These are phyloP conservation scores for Garcileccinum viscosum DNA, from an alignment of 1,284 basidiomycete species.

Conservation along the genomic window DNA sequence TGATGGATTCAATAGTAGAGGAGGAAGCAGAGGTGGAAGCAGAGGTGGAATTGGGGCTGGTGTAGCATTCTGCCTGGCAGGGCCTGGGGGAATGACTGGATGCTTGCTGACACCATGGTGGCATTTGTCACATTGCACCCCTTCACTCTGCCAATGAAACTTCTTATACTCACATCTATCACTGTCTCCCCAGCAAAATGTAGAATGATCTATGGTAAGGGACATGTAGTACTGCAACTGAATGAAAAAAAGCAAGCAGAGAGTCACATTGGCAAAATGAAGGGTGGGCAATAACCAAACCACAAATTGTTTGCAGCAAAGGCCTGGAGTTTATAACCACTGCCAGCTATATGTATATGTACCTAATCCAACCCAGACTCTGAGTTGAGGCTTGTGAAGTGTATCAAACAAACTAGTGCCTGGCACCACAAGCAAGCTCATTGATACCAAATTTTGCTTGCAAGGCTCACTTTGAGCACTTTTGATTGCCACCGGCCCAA, in stretches of 20 bases:
- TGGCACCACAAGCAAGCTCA: background rate
- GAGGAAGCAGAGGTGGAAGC: background rate
- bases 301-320: background rate
- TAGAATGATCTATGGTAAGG: background rate
- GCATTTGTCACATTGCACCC: background rate
- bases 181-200: background rate
- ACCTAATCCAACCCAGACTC: background rate
- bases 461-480: background rate
- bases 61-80: background rate
- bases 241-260: background rate
- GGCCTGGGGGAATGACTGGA: background rate
- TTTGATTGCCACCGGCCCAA: background rate
- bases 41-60: background rate
- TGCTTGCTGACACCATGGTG: constrained; percentile 10
- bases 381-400: background rate
- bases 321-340: background rate
- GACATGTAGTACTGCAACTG: background rate
- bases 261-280: background rate
- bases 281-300: background rate
- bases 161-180: constrained; percentile 6
- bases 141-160: background rate
- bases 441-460: background rate
- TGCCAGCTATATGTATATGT: background rate
- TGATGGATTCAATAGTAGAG: too few relatives aligned
- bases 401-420: background rate